Conservation (phyloP, 169 alveolate species). For the Neospora caninum region DNA sequence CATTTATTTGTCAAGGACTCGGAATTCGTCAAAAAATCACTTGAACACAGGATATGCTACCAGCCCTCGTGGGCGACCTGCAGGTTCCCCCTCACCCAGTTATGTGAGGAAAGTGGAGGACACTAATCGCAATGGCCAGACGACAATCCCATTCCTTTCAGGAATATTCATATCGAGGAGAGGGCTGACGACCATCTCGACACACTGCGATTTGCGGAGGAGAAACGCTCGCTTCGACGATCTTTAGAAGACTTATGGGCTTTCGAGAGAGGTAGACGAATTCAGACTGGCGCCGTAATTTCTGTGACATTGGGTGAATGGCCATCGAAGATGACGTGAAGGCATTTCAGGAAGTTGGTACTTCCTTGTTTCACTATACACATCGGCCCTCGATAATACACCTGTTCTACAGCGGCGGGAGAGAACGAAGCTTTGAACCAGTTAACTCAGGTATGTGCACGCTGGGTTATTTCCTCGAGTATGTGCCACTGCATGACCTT, state of each 20-base stretch:
- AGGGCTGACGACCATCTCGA: slow-evolving; percentile 4
- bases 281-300: not conserved
- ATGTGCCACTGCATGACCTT: not conserved
- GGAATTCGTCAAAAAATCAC: not conserved
- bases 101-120: not conserved
- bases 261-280: slow-evolving; percentile 3
- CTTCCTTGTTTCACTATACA: not conserved
- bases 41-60: not conserved
- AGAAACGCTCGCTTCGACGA: slow-evolving; percentile 19
- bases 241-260: slow-evolving; percentile 11
- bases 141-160: not conserved
- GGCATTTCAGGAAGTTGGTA: slow-evolving; percentile 27
- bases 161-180: slow-evolving; percentile 36
- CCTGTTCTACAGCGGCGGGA: slow-evolving; percentile 8
- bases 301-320: no score
- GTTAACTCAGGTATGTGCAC: not conserved
- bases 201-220: not conserved
- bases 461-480: not conserved
- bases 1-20: no score
- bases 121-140: no score
- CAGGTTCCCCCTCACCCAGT: not conserved
- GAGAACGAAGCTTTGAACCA: slow-evolving; percentile 16
- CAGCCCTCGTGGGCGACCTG: not conserved
- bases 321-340: not conserved
- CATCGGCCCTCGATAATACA: not conserved